Evolutionary conservation across 1,284 basidiomycete genomes (phyloP), one percentile per base, ranked within the genome.

Genomic region (Bondarzewia mesenterica): DNA sequence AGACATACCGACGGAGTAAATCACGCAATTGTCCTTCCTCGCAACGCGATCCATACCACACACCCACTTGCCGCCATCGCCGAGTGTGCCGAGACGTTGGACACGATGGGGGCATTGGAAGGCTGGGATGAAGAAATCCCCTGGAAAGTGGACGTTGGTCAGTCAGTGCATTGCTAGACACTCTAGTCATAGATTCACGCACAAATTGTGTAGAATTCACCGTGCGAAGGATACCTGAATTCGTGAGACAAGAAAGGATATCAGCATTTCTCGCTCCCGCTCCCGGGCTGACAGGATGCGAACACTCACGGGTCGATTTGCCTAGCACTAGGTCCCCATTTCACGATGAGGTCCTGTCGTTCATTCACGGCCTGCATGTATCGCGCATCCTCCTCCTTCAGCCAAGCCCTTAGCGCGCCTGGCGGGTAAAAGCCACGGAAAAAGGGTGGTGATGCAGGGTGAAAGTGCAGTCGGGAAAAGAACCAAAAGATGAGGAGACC

Each of bases 61-160:
- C 6, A 78, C 68, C 78, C 78, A 85, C 60, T 84, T 84, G 18
- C 81, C 81, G 16, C 82, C 82, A 58, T 82, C 81, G 14, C 78
- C 79, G 5, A 82, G 60, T 18, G 68, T 67, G 38, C 81, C 82
- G 36, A 81, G 57, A 14, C 81, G 77, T 56, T 80, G 73, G 7
- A 80, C 56, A 53, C 80, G 76, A 52, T 81, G 79, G 16, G 82
- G 80, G 63, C 82, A 84, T 55, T 78, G 73, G 62, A 76, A 84
- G 1, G 78, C 67, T 0, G 81, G 68, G 21, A 79, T 77, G 57
- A 82, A 82, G 58, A 78, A 83, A 62, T 81, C 79, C 82, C 81
- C 79, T 81, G 49, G 12, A 32, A 32, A 10, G 10, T 32, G 12
- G 36, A 44, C 29, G 1, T 12, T n/a, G 5, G n/a, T 32, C 29